Conservation (phyloP, 192 early-diverging fungal genomes). For the Oehlia diaphana region DNA sequence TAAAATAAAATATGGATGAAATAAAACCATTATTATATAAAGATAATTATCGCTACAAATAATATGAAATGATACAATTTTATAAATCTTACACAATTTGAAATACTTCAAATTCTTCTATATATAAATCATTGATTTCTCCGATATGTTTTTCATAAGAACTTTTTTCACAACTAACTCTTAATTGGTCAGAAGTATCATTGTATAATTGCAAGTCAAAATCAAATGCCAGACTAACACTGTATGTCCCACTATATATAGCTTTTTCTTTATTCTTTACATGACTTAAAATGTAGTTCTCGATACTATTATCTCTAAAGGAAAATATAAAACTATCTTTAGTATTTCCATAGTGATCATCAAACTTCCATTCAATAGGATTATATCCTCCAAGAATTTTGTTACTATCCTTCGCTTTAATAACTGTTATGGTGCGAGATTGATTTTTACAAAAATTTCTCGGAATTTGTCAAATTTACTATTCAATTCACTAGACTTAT, state of each 20-base stretch:
- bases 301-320: neutral
- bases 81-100: too few species aligned
- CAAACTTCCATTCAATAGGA: conserved; percentile 4
- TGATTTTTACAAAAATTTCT: neutral
- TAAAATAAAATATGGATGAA: too few species aligned
- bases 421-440: neutral
- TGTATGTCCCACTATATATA: neutral
- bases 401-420: neutral
- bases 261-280: neutral
- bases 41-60: too few species aligned
- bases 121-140: too few species aligned
- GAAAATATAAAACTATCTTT: neutral
- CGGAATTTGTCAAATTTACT: neutral
- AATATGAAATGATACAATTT: too few species aligned
- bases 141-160: too few species aligned
- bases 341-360: neutral
- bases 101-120: too few species aligned
- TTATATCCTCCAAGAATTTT: conserved; percentile 18
- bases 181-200: too few species aligned
- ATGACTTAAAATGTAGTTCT: neutral
- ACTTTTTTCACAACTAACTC: too few species aligned
- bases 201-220: too few species aligned
- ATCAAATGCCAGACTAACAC: too few species aligned
- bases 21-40: too few species aligned
- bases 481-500: neutral